phyloP scores from a whole-genome alignment of 305 asterid species.

The Fraxinus paxiana region DNA sequence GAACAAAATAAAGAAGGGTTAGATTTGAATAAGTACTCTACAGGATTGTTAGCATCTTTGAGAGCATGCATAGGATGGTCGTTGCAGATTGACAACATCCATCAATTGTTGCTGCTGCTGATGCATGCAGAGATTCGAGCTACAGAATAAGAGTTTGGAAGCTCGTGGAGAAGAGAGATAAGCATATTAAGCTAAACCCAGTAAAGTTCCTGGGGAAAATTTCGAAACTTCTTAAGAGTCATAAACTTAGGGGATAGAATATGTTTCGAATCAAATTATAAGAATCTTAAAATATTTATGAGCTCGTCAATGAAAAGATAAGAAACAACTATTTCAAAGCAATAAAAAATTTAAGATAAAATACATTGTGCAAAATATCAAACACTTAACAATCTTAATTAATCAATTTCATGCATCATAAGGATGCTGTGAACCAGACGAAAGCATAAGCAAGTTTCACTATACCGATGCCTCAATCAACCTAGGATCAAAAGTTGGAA shows the following conservation, averaged over 20 bases:
- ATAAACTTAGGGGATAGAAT: not conserved
- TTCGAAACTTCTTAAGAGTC: not conserved
- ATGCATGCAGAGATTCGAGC: conserved; percentile 23
- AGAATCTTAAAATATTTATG: not conserved
- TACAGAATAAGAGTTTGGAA: not conserved
- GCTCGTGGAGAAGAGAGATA: not conserved
- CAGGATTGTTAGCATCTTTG: conserved; percentile 52
- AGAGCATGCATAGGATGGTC: conserved; percentile 31
- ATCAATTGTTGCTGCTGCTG: conserved; percentile 34
- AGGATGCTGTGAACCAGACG: conserved; percentile 1
- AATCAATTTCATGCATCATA: conserved; percentile 6
- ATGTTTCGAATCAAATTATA: not conserved
- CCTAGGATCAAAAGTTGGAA: conserved; percentile 64
- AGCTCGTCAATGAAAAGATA: not conserved
- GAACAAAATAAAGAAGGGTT: not conserved
- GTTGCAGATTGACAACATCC: conserved; percentile 45
- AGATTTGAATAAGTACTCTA: conserved; percentile 50
- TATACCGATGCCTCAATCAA: conserved; percentile 59
- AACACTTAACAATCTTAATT: not conserved
- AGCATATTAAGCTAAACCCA: not conserved
- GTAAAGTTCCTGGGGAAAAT: not conserved
- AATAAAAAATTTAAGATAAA: not conserved
- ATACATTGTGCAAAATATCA: not conserved
- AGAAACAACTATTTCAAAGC: not conserved
- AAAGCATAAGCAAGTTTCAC: conserved; percentile 14